Evolutionary conservation across 805 yeast species (phyloP).

Genomic region (Zygosaccharomyces kombuchaensis): DNA sequence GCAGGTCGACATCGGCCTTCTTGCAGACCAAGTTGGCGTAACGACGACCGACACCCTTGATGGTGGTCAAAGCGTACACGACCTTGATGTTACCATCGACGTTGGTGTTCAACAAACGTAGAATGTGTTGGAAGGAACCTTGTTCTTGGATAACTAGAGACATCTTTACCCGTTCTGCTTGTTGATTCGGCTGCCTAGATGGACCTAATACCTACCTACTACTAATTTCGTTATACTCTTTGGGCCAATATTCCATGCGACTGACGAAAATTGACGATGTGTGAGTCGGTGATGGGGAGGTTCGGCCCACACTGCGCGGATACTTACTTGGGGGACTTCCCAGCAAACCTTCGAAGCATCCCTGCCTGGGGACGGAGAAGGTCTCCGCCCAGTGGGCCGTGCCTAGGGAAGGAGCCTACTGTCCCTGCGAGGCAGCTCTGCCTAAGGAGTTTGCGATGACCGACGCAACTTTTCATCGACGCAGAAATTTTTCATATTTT

Average conservation of each 20-base stretch:
- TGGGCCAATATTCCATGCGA: neutral
- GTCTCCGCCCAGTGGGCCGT: neutral
- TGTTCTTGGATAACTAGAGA: constrained; percentile 98
- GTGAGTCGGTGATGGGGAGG: neutral
- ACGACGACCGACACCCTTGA: constrained; percentile 99
- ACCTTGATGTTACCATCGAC: constrained; percentile 99
- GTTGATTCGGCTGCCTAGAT: constrained; percentile 4
- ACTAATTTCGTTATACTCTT: neutral
- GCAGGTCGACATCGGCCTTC: constrained; percentile 98
- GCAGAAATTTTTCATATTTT: neutral
- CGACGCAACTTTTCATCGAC: neutral
- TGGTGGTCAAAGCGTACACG: constrained; percentile 99
- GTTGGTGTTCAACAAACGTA: constrained; percentile 99
- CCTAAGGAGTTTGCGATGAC: neutral
- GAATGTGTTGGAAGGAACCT: constrained; percentile 99
- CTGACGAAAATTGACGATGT: neutral
- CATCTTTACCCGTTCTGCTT: constrained; percentile 49
- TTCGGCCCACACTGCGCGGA: neutral
- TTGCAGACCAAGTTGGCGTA: constrained; percentile 99
- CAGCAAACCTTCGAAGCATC: neutral
- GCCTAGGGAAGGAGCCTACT: neutral
- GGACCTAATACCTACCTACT: neutral
- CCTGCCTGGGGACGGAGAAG: neutral
- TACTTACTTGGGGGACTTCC: neutral
- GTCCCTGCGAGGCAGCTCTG: no score